Base-by-base conservation (phyloP, 2,329 filamentous ascomycete genomes). In the Ophiosphaerella herpotricha region DNA sequence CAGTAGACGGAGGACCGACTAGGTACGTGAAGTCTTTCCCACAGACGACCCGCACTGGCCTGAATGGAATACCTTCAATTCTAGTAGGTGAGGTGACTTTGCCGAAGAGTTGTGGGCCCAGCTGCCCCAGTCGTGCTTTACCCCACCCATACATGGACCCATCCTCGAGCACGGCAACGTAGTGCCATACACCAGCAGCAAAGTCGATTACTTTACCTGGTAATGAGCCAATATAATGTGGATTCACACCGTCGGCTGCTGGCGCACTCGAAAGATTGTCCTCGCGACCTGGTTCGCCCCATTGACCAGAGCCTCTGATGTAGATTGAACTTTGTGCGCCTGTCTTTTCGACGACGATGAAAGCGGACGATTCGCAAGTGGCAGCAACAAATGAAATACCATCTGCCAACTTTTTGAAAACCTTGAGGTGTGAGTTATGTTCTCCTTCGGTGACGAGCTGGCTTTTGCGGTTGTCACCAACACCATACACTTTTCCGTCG, bases 111-210 rank as follows among this genome's bases (percentile, higher is more conserved):
- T 40, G 36, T 2, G 46, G 73, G 1, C 91, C 92, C 1, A 96
- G 75, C 70, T 99, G 93, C 0, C 90, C 90, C 67, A 96, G 94
- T 21, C 91, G 83, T 12, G 89, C 87, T 62, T 85, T 90, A 0
- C 94, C 94, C 93, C 93, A 97, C 2, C 91, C 92, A 68, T 89
- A 96, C 1, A 87, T 86, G 13, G 88, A 81, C 0, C 92, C 93
- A 66, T 88, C 87, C 37, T 82, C 82, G 3, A 96, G 74, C 0
- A 97, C 82, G 1, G 78, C 84, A 13, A 95, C 82, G 0, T 85
- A 85, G 67, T 99, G 94, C 18, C 85, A 85, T 78, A 96, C 88
- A 29, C 89, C 85, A 9, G 89, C 88, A 2, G 86, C 78, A 23
- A 97, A 67, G 50, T 87, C 82, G 1, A 83, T 73, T 4, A 96